Base-by-base conservation (phyloP, 495 filamentous ascomycete species). In the Umbilicaria muhlenbergii region DNA sequence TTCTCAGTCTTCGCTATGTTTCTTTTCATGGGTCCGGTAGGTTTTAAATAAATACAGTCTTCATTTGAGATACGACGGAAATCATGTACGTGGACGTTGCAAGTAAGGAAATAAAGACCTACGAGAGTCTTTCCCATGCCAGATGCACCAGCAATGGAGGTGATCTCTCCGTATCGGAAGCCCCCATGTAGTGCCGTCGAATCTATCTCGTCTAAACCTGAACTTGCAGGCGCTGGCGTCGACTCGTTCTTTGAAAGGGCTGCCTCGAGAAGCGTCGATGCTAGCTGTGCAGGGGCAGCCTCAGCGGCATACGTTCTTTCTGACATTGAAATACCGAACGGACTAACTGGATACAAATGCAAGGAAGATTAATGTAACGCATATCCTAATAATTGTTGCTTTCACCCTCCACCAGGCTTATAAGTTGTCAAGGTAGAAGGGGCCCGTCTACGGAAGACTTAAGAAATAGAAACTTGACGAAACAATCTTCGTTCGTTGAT, bases 121-220 rank as follows among this genome's bases (percentile, higher is more conserved):
- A 51, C 52, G 33, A 47, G 15, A 13, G 46, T 49, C 49, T 55
- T 52, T 19, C 49, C 46, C 16, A 35, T 47, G 17, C 43, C 52
- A 12, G 15, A 43, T 2, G 42, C 43, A 24, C 49, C 49, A 38
- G 49, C 42, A 17, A 55, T 41, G 13, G 48, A 41, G 28, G 49
- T 49, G 13, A 55, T 51, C 33, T 52, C 49, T 39, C 52, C 49
- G 40, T 55, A 55, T 21, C 43, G 40, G 17, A 55, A 55, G 8
- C 52, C 52, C 32, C 52, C 52, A 41, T 46, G 33, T 14, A 55
- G 34, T 12, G 43, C 52, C 19, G 36, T 17, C 38, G 38, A 38
- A 36, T 55, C 52, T 11, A 52, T 38, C 6, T 28, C 19, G 12
- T 40, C 39, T n/a, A 34, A 42, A 21, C 52, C 49, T 4, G 49